Percentiles rank a stretch among this genome's conserved stretches.
phyloP scores from a whole-genome alignment of 495 filamentous ascomycete genomes.

The Rostrohypoxylon terebratum region DNA sequence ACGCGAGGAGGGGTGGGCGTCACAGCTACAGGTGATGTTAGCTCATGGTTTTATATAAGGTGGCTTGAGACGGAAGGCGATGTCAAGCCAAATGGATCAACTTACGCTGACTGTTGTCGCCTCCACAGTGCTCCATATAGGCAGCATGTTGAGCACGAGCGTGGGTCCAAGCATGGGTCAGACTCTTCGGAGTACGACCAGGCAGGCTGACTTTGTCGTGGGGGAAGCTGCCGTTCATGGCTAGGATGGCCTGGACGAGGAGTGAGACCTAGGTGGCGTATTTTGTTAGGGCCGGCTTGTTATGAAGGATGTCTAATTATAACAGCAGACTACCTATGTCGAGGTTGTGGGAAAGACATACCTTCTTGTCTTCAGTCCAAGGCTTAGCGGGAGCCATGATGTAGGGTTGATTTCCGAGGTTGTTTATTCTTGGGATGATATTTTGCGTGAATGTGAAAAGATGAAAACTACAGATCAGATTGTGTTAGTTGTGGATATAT shows the following conservation, averaged over 20 bases:
- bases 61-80: background rate
- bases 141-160: slow-evolving; percentile 33
- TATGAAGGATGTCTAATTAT: background rate
- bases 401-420: background rate
- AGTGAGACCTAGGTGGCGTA: slow-evolving; percentile 42
- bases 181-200: slow-evolving; percentile 47
- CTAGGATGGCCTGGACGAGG: slow-evolving; percentile 47
- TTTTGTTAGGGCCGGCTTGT: background rate
- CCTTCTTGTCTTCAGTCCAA: slow-evolving; percentile 57
- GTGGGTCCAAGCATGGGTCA: slow-evolving; percentile 28
- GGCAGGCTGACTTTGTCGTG: slow-evolving; percentile 24
- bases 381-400: slow-evolving; percentile 15
- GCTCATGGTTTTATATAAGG: background rate
- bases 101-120: background rate
- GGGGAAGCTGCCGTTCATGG: slow-evolving; percentile 19
- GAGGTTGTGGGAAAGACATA: slow-evolving; percentile 24
- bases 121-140: background rate
- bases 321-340: background rate
- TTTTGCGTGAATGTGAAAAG: background rate
- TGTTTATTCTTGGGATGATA: background rate
- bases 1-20: background rate
- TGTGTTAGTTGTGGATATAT: background rate
- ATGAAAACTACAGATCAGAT: background rate
- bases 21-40: slow-evolving; percentile 3
- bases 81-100: background rate